Percentiles rank a stretch among this genome's conserved stretches.
Conservation (phyloP, 148 eudicot genomes). For the Gaultheria prostrata region DNA sequence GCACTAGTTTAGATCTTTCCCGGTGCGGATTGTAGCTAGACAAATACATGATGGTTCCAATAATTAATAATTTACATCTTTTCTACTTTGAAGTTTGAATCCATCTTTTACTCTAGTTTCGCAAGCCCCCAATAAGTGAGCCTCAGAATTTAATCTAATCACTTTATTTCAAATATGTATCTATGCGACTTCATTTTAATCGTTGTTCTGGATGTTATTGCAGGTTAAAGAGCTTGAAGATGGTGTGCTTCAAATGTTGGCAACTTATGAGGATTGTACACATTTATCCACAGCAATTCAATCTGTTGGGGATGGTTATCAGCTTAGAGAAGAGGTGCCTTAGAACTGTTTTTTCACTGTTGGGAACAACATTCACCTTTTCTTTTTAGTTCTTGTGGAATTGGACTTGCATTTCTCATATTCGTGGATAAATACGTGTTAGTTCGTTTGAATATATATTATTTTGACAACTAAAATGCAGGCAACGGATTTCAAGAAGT, state of each 20-base stretch:
- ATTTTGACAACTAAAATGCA: constrained; percentile 25
- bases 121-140: background rate
- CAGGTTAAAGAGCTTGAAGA: constrained; percentile 83
- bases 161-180: background rate
- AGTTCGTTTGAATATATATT: background rate
- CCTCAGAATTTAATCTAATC: background rate
- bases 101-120: background rate
- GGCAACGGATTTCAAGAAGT: constrained; percentile 63
- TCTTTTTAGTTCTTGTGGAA: background rate
- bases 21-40: background rate
- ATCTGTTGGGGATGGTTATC: constrained; percentile 49
- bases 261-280: constrained; percentile 54
- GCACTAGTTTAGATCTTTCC: background rate
- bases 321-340: constrained; percentile 53
- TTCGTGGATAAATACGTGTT: background rate
- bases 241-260: constrained; percentile 49
- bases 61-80: background rate
- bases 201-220: constrained; percentile 3
- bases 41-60: background rate
- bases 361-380: background rate
- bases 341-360: background rate
- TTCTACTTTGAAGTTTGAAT: background rate
- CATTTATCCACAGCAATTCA: constrained; percentile 53
- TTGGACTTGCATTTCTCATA: background rate
- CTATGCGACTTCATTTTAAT: background rate